Percentiles rank a stretch among this genome's conserved stretches.
phyloP scores from a whole-genome alignment of 805 yeast species.

The Pichia gijzeniarum region DNA sequence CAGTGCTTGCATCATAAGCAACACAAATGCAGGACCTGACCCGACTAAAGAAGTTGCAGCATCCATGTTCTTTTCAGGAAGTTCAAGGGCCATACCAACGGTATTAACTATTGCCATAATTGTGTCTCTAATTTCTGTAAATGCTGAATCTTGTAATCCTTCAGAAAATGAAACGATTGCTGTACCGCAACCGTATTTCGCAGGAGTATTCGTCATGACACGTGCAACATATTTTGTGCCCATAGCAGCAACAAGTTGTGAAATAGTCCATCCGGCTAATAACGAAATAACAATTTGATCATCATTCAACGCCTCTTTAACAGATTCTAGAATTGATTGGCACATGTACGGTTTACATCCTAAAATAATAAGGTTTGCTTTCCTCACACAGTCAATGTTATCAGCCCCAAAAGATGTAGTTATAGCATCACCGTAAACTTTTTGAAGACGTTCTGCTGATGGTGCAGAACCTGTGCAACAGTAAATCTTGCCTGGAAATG shows the following conservation, averaged over 20 bases:
- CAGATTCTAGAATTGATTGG: conserved; percentile 48
- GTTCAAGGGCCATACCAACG: conserved; percentile 58
- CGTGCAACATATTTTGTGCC: conserved; percentile 63
- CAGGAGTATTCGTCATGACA: conserved; percentile 98
- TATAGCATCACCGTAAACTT: conserved; percentile 46
- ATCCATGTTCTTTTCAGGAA: conserved; percentile 92
- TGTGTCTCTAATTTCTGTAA: conserved; percentile 39
- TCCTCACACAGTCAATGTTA: conserved; percentile 53
- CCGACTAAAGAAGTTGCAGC: conserved; percentile 94
- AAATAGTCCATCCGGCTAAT: conserved; percentile 89
- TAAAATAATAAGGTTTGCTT: conserved; percentile 65
- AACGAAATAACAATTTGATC: conserved; percentile 54
- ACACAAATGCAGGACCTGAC: conserved; percentile 92
- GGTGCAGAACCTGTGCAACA: conserved; percentile 64
- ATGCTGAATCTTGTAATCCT: conserved; percentile 23
- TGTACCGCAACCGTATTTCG: conserved; percentile 87
- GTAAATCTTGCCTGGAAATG: conserved; percentile 64
- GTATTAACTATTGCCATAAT: conserved; percentile 51
- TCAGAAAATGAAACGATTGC: conserved; percentile 80
- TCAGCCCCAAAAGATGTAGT: conserved; percentile 42
- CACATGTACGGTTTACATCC: conserved; percentile 87
- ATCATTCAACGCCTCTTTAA: conserved; percentile 38
- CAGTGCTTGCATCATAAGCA: conserved; percentile 83
- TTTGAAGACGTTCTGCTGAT: conserved; percentile 43
- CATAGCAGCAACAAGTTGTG: conserved; percentile 40